Evolutionary conservation across 805 yeast genomes (phyloP).

Genomic region (Starmerella vitae): DNA sequence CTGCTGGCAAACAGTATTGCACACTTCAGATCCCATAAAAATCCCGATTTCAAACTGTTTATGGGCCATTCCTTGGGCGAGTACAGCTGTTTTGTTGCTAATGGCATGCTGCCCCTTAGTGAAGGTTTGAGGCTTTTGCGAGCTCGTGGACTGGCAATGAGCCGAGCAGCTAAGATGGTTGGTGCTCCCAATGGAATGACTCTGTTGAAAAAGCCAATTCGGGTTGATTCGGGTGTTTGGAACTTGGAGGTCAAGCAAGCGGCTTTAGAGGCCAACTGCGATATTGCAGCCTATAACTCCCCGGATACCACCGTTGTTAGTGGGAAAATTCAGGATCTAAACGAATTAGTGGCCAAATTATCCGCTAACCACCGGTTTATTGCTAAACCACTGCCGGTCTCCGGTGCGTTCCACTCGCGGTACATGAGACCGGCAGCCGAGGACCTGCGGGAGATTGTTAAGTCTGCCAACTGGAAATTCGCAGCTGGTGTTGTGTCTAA

Average conservation of each 20-base stretch:
- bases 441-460: conserved; percentile 24
- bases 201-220: conserved; percentile 14
- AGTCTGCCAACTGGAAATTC: conserved; percentile 8
- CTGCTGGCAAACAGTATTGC: conserved; percentile 34
- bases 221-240: conserved; percentile 7
- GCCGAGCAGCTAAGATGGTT: conserved; percentile 30
- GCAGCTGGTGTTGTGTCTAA: conserved; percentile 24
- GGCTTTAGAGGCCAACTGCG: conserved; percentile 17
- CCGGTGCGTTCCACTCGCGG: conserved; percentile 39
- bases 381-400: conserved; percentile 31
- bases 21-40: conserved; percentile 18
- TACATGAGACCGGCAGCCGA: conserved; percentile 31
- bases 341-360: conserved; percentile 20
- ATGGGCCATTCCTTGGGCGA: conserved; percentile 44
- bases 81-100: conserved; percentile 32
- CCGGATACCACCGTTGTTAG: conserved; percentile 33
- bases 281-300: conserved; percentile 39
- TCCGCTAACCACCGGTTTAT: conserved; percentile 21
- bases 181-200: conserved; percentile 17
- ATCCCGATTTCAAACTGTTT: conserved; percentile 11
- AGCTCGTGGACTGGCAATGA: conserved; percentile 35
- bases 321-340: conserved; percentile 29
- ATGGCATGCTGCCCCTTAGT: conserved; percentile 28
- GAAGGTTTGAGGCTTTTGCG: conserved; percentile 34
- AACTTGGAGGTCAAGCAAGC: conserved; percentile 7